phyloP scores from a whole-genome alignment of 805 yeast species.

The Ogataea neopini region DNA sequence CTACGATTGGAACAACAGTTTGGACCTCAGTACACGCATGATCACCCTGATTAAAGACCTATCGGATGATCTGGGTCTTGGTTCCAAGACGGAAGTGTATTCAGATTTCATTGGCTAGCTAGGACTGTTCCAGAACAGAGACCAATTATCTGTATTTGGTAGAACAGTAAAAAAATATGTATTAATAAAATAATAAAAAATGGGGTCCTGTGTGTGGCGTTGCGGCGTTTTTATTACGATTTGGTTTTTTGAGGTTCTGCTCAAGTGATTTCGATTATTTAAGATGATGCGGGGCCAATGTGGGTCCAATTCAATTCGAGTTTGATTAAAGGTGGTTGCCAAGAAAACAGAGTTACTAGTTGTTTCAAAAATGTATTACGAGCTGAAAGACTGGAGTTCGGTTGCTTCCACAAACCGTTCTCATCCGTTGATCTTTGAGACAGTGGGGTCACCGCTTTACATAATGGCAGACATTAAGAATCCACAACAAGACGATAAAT shows the following conservation, averaged over 20 bases:
- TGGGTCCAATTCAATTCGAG: too few species aligned
- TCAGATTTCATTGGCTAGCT: background rate
- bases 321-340: too few species aligned
- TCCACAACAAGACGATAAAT: conserved; percentile 25
- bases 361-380: conserved; percentile 16
- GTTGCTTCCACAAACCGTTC: conserved; percentile 25
- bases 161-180: background rate
- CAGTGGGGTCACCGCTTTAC: conserved; percentile 18
- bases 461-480: conserved; percentile 15
- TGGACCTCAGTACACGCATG: conserved; percentile 12
- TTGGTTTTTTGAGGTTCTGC: conserved; percentile 8
- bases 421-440: conserved; percentile 30
- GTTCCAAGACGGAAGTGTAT: background rate
- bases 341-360: too few species aligned
- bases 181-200: background rate
- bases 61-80: conserved; percentile 8
- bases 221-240: background rate
- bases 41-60: conserved; percentile 3
- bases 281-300: background rate
- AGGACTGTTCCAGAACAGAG: background rate
- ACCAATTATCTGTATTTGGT: background rate
- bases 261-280: background rate
- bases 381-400: conserved; percentile 23
- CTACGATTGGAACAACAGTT: conserved; percentile 15
- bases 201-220: background rate